A percentile compares a stretch with the other conserved stretches of the same genome.
These are phyloP conservation scores for Xylaria sp. DNA, from an alignment of 2,329 filamentous ascomycete genomes.

Conservation along the genomic window DNA sequence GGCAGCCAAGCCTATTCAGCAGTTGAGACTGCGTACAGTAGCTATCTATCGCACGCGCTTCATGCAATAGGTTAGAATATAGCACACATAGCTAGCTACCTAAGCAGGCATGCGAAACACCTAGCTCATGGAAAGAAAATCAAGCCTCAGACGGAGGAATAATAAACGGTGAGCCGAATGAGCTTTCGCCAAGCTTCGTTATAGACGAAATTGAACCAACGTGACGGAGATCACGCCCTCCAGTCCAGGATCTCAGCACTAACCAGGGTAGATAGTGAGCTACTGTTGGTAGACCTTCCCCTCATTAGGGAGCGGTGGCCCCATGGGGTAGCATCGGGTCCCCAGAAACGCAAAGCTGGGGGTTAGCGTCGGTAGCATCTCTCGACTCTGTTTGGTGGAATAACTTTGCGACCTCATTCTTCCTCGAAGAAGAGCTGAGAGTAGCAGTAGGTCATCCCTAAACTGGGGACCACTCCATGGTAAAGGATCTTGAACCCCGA, in stretches of 20 bases:
- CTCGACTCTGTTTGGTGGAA: conserved; percentile 39
- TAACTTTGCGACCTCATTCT: conserved; percentile 19
- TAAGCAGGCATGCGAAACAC: not conserved
- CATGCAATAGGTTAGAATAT: not conserved
- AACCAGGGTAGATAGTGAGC: conserved; percentile 5
- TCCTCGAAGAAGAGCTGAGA: conserved; percentile 10
- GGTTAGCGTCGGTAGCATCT: conserved; percentile 13
- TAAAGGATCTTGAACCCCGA: conserved; percentile 13
- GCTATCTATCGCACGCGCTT: not conserved
- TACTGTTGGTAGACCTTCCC: conserved; percentile 17
- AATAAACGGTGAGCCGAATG: not conserved
- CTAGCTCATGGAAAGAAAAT: conserved; percentile 7
- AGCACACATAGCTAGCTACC: not conserved
- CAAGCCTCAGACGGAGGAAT: conserved; percentile 23
- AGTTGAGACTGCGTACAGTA: not conserved
- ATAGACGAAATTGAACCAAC: conserved; percentile 7
- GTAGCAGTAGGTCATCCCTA: not conserved
- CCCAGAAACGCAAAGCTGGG: conserved; percentile 31
- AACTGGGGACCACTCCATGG: conserved; percentile 9
- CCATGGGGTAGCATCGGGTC: conserved; percentile 32
- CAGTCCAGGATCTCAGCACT: conserved; percentile 14
- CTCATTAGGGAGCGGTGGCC: conserved; percentile 30
- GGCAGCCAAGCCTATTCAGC: not conserved
- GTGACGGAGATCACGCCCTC: conserved; percentile 10
- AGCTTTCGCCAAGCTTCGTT: conserved; percentile 20